Conservation (phyloP, 2,329 filamentous ascomycete genomes). For the Alternaria alternata region DNA sequence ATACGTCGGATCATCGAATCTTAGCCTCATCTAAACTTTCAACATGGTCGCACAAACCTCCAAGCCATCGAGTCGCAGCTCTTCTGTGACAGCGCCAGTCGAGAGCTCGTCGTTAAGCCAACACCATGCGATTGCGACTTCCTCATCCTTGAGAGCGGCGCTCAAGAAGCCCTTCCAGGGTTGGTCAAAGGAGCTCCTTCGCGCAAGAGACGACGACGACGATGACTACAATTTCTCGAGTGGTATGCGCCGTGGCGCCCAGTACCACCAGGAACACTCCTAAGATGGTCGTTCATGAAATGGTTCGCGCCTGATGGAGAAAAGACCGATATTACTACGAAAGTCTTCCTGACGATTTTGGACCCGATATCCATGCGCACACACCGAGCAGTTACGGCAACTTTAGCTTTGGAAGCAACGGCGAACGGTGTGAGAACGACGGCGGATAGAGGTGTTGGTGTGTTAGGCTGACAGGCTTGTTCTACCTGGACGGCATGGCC, state of each 20-base stretch:
- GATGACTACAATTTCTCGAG: conserved; percentile 50
- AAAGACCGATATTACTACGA: neutral
- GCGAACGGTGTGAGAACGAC: neutral
- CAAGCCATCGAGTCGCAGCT: conserved; percentile 10
- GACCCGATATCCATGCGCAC: neutral
- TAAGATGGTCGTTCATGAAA: neutral
- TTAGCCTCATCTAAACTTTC: neutral
- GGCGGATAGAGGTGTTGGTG: neutral
- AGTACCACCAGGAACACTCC: conserved; percentile 14
- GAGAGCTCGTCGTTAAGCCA: conserved; percentile 5
- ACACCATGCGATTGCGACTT: conserved; percentile 10
- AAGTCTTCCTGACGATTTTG: neutral
- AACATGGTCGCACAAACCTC: conserved; percentile 16
- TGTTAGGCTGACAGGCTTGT: neutral
- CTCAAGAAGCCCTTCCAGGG: conserved; percentile 48
- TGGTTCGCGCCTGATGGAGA: neutral
- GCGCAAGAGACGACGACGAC: conserved; percentile 43
- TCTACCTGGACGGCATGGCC: neutral
- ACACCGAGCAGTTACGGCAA: neutral
- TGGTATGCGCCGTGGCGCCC: conserved; percentile 28
- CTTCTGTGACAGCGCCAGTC: conserved; percentile 10
- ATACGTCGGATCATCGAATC: neutral
- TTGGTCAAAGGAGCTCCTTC: conserved; percentile 45
- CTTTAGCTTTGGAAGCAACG: neutral
- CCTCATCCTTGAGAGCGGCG: conserved; percentile 25